Percentiles rank a stretch among this genome's conserved stretches.
phyloP scores from a whole-genome alignment of 2,329 filamentous ascomycete species.

The Mycosphaerella arachidis region DNA sequence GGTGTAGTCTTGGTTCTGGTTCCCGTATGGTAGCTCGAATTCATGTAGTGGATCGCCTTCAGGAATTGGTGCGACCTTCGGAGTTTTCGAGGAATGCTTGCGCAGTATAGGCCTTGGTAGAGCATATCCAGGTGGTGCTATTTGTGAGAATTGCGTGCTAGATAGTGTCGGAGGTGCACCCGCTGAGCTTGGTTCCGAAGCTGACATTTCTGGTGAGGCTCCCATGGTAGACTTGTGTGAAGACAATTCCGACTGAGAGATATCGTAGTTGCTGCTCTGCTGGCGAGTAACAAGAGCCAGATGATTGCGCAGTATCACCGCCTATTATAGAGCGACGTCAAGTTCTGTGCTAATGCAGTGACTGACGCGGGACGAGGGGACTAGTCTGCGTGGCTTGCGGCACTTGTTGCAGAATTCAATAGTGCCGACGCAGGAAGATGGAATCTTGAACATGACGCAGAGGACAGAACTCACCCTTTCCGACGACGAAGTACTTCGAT shows the following conservation, averaged over 20 bases:
- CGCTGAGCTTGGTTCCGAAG: slow-evolving; percentile 22
- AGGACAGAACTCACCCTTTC: background rate
- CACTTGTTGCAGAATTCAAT: background rate
- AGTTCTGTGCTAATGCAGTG: slow-evolving; percentile 2
- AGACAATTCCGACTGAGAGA: slow-evolving; percentile 26
- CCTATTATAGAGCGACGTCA: slow-evolving; percentile 1
- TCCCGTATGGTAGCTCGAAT: slow-evolving; percentile 9
- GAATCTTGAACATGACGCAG: background rate
- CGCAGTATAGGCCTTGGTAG: slow-evolving; percentile 10
- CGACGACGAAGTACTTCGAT: background rate
- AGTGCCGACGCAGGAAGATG: background rate
- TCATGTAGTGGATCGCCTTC: slow-evolving; percentile 17
- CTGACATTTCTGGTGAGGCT: slow-evolving; percentile 21
- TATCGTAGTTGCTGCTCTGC: slow-evolving; percentile 36
- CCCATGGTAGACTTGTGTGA: slow-evolving; percentile 28
- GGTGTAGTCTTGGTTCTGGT: slow-evolving; percentile 40
- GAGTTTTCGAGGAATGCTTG: slow-evolving; percentile 14
- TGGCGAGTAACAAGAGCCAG: slow-evolving; percentile 28
- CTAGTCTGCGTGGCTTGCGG: background rate
- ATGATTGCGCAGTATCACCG: slow-evolving; percentile 1
- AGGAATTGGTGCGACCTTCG: slow-evolving; percentile 22
- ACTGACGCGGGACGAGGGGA: background rate
- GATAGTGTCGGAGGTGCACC: slow-evolving; percentile 21
- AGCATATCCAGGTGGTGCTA: slow-evolving; percentile 31
- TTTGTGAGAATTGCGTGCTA: slow-evolving; percentile 7